Evolutionary conservation across 495 filamentous ascomycete species (phyloP).

Genomic region (Chaetomium tenue): DNA sequence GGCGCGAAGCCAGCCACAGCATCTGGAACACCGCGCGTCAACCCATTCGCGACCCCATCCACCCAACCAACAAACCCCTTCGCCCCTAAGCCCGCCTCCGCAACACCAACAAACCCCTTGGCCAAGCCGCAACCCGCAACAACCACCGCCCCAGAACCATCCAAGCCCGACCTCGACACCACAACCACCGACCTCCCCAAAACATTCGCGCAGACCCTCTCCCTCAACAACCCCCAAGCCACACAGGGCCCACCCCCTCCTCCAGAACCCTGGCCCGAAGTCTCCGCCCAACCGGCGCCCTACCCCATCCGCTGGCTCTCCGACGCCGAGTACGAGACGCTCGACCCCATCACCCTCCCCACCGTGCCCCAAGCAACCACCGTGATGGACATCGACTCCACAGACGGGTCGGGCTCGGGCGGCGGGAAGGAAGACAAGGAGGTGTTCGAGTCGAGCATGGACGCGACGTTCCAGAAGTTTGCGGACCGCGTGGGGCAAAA

Average conservation of each 20-base stretch:
- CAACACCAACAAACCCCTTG: constrained; percentile 38
- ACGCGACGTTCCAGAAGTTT: constrained; percentile 88
- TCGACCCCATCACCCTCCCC: constrained; percentile 54
- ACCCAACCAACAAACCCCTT: constrained; percentile 35
- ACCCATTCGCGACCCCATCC: constrained; percentile 51
- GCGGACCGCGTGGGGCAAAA: constrained; percentile 86
- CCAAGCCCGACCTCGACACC: constrained; percentile 30
- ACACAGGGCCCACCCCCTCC: constrained; percentile 45
- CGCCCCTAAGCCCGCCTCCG: constrained; percentile 31
- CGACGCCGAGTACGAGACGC: constrained; percentile 88
- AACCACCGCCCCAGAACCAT: constrained; percentile 18
- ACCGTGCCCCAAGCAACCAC: constrained; percentile 48
- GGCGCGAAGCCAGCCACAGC: constrained; percentile 43
- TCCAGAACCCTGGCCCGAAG: constrained; percentile 71
- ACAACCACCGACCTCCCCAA: constrained; percentile 54
- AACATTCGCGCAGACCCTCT: constrained; percentile 65
- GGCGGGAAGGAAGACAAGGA: constrained; percentile 71
- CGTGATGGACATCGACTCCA: constrained; percentile 56
- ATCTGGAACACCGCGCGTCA: constrained; percentile 32
- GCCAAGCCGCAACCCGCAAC: constrained; percentile 19
- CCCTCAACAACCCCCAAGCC: constrained; percentile 46
- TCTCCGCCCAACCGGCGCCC: constrained; percentile 59
- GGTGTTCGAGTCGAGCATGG: constrained; percentile 76
- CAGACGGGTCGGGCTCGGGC: constrained; percentile 37
- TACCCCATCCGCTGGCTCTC: constrained; percentile 74